Evolutionary conservation across 169 alveolate genomes (phyloP), one percentile per base, ranked within the genome.

Genomic region (Babesia sp.): DNA sequence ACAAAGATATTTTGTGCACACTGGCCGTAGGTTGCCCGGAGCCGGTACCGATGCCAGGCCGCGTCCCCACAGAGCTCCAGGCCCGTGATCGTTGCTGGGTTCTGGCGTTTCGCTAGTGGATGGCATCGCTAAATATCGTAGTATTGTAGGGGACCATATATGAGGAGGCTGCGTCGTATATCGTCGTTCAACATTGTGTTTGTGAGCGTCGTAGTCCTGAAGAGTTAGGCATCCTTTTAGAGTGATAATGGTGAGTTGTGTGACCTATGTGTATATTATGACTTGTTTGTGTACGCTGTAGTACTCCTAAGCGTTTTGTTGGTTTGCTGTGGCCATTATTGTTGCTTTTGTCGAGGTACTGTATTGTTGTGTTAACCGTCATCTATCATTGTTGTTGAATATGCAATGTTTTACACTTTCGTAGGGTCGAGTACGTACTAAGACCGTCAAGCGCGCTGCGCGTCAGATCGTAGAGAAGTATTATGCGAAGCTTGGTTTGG

Each of bases 351-450:
- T 57, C 31, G 18, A 28, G 1, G 29, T 3, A n/a, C 3, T 1
- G 42, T 24, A 3, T 14, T 28, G 22, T 11, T 28, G 36, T 22
- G 60, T 20, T 24, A 3, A 20, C 20, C 46, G 4, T 31, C 26
- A n/a, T n/a, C 22, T 34, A 16, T 57, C 6, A 3, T 2, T 57
- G 1, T 3, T 57, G 67, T 8, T 11, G 20, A 9, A 2, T 55
- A 41, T 24, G 11, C 45, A 0, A 24, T 20, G 8, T 41, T 55
- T 16, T 18, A 9, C 0, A 7, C 9, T 41, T 36, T 9, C 33
- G 3, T 73, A 92, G 99, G 99, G 99, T 76, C 97, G 99, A 90
- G 99, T 98, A 51, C 90, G 99, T 72, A 98, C 99, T 16, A 98
- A 97, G 94, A 98, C 99, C 64, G 98, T 98, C 39, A 98, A 98